Evolutionary conservation across 495 filamentous ascomycete genomes (phyloP).

Genomic region (Geopyxis carbonaria): DNA sequence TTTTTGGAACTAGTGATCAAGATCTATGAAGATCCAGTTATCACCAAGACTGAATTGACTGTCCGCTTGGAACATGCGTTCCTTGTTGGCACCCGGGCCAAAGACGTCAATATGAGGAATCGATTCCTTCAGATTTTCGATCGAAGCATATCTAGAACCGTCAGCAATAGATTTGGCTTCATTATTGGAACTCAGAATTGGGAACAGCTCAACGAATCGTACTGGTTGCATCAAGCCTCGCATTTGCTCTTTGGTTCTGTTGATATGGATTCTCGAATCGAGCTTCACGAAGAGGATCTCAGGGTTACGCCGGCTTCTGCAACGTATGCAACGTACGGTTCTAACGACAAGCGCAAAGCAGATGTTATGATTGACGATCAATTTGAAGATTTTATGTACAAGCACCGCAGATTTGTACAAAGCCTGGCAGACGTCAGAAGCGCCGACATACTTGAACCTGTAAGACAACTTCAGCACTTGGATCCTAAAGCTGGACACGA

Average conservation of each 20-base stretch:
- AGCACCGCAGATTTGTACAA: conserved; percentile 60
- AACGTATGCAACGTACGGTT: conserved; percentile 45
- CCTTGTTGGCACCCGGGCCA: conserved; percentile 81
- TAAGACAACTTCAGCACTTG: conserved; percentile 88
- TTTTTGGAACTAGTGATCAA: conserved; percentile 92
- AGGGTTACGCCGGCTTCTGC: conserved; percentile 51
- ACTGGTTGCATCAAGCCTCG: conserved; percentile 87
- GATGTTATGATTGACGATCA: conserved; percentile 63
- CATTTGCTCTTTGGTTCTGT: conserved; percentile 80
- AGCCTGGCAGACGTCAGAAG: conserved; percentile 71
- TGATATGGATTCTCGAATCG: conserved; percentile 59
- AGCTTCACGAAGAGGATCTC: conserved; percentile 71
- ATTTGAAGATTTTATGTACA: conserved; percentile 59
- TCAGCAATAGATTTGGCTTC: conserved; percentile 70
- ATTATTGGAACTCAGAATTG: conserved; percentile 88
- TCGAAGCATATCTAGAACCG: conserved; percentile 68
- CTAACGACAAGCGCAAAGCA: conserved; percentile 53
- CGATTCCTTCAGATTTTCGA: conserved; percentile 92
- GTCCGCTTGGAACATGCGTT: conserved; percentile 96
- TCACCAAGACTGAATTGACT: conserved; percentile 85
- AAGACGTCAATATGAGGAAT: conserved; percentile 93
- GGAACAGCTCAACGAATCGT: conserved; percentile 85
- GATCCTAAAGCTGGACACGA: conserved; percentile 62
- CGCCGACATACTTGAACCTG: conserved; percentile 73
- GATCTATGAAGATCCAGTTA: conserved; percentile 92